Conservation (phyloP, 2,329 filamentous ascomycete species). For the Nannizzia gypsea region DNA sequence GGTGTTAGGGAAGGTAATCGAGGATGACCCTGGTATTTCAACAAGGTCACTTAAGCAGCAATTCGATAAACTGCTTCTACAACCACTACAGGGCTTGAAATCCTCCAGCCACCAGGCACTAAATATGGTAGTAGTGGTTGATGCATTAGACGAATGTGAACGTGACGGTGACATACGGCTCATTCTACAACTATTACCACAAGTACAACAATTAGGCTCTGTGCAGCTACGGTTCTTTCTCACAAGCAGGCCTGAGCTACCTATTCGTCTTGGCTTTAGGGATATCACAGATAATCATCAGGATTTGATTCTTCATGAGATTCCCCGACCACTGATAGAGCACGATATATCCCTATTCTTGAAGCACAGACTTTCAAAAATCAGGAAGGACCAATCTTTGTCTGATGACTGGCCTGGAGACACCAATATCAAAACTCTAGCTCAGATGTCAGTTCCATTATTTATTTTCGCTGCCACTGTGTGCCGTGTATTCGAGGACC, state of each 20-base stretch:
- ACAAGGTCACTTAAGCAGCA: conserved; percentile 19
- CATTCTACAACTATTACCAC: conserved; percentile 5
- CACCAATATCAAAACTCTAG: conserved; percentile 18
- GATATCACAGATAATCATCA: conserved; percentile 14
- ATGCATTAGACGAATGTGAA: conserved; percentile 9
- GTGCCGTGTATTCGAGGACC: conserved; percentile 20
- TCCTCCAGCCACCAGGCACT: not conserved
- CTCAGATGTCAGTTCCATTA: conserved; percentile 20
- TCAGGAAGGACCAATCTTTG: conserved; percentile 8
- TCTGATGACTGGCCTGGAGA: conserved; percentile 17
- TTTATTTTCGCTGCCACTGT: conserved; percentile 23
- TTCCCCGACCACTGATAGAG: conserved; percentile 16
- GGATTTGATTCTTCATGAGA: conserved; percentile 18
- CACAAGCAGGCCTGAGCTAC: conserved; percentile 7
- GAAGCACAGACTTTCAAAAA: conserved; percentile 13
- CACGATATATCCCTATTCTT: conserved; percentile 21
- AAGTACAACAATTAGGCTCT: not conserved
- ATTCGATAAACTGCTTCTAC: conserved; percentile 18
- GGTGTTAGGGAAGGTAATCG: conserved; percentile 15
- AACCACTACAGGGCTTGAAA: conserved; percentile 16
- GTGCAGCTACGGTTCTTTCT: conserved; percentile 5
- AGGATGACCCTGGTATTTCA: conserved; percentile 19
- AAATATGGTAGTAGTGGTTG: conserved; percentile 5
- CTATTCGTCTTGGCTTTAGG: not conserved
- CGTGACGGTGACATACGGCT: not conserved